A percentile compares a stretch with the other conserved stretches of the same genome.
These are phyloP conservation scores for Suillus paluster DNA, from an alignment of 768 basidiomycete genomes.

Conservation along the genomic window DNA sequence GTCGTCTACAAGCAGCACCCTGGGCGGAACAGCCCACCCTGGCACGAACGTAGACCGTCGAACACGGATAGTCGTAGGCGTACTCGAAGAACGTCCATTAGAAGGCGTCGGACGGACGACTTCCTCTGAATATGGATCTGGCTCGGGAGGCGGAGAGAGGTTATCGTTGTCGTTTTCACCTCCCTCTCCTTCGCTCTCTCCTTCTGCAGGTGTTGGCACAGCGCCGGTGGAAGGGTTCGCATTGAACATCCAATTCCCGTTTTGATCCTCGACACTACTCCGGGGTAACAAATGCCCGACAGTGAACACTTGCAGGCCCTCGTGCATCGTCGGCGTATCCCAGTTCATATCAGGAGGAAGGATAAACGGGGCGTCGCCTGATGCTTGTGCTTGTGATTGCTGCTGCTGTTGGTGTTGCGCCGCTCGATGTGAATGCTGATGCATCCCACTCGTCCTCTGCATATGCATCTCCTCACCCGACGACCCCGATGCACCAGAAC, in stretches of 20 bases:
- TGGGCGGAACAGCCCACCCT: conserved; percentile 89
- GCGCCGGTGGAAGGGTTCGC: conserved; percentile 21
- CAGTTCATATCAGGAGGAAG: conserved; percentile 28
- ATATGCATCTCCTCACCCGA: conserved; percentile 48
- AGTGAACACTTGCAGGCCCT: conserved; percentile 80
- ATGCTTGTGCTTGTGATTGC: conserved; percentile 16
- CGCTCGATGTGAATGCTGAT: conserved; percentile 22
- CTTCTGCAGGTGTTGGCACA: conserved; percentile 19
- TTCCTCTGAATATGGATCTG: conserved; percentile 39
- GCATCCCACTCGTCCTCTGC: conserved; percentile 31
- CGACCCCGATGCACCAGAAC: conserved; percentile 44
- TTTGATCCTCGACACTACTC: conserved; percentile 50
- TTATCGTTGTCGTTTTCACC: conserved; percentile 26
- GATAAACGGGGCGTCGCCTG: conserved; percentile 32
- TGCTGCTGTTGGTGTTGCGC: conserved; percentile 15
- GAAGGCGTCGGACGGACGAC: conserved; percentile 45
- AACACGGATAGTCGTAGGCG: conserved; percentile 51
- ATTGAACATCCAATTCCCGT: conserved; percentile 68
- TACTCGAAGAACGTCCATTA: conserved; percentile 21
- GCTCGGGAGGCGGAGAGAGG: conserved; percentile 15
- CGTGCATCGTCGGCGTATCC: conserved; percentile 45
- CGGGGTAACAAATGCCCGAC: conserved; percentile 76
- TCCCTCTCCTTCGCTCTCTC: conserved; percentile 23
- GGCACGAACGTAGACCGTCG: conserved; percentile 83
- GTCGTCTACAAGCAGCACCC: conserved; percentile 93